phyloP scores from a whole-genome alignment of 495 filamentous ascomycete genomes.

The Penicillium odoratum region DNA sequence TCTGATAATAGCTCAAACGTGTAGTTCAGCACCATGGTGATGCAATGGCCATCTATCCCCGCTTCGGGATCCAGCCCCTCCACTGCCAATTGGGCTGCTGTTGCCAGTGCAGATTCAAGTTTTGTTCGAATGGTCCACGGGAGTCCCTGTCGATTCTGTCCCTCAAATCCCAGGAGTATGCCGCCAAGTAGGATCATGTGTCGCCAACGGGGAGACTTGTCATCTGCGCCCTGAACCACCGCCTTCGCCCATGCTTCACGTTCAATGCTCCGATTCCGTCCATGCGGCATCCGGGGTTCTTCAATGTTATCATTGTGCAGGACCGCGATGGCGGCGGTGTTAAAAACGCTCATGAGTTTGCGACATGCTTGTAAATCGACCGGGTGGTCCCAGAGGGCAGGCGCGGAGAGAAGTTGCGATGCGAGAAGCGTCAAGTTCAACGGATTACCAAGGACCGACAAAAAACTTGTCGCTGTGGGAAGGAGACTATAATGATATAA shows the following conservation, averaged over 20 bases:
- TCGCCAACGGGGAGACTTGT: conserved; percentile 82
- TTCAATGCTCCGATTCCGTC: conserved; percentile 49
- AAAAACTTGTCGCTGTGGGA: conserved; percentile 74
- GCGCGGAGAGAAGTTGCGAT: conserved; percentile 82
- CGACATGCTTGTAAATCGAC: conserved; percentile 72
- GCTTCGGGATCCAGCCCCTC: conserved; percentile 49
- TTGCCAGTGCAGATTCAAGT: conserved; percentile 74
- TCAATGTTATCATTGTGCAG: conserved; percentile 54
- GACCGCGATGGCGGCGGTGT: conserved; percentile 72
- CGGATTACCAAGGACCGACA: conserved; percentile 83
- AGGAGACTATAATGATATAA: conserved; percentile 57
- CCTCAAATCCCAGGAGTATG: conserved; percentile 78
- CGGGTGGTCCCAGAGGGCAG: conserved; percentile 78
- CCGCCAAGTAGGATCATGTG: conserved; percentile 81
- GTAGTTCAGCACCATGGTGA: conserved; percentile 76
- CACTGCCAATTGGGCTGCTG: conserved; percentile 75
- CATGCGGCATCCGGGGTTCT: conserved; percentile 38
- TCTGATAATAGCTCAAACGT: conserved; percentile 74
- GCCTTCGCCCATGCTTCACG: conserved; percentile 82
- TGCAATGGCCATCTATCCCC: conserved; percentile 59
- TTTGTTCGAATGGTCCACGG: conserved; percentile 63
- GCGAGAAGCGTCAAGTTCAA: conserved; percentile 87
- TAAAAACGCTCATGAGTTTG: conserved; percentile 83
- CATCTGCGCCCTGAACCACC: conserved; percentile 79
- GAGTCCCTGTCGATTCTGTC: conserved; percentile 62